A percentile compares a stretch with the other conserved stretches of the same genome.
Conservation (phyloP, 2,329 filamentous ascomycete species). For the Aureobasidium sp. region DNA sequence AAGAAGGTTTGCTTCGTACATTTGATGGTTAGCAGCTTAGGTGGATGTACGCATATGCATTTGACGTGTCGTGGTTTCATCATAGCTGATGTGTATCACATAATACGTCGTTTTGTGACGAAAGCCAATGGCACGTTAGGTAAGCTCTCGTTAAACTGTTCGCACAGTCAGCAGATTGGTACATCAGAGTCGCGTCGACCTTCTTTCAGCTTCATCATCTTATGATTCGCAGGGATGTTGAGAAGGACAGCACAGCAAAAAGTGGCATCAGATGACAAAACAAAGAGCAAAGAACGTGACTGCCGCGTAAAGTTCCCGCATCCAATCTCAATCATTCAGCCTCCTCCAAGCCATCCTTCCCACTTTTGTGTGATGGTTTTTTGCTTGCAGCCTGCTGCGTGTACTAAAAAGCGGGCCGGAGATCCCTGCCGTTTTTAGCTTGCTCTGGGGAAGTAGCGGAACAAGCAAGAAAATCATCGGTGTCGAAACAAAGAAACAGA, state of each 20-base stretch:
- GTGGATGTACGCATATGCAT: background rate
- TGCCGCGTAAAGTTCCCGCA: conserved; percentile 4
- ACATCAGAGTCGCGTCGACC: background rate
- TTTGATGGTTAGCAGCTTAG: background rate
- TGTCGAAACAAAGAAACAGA: background rate
- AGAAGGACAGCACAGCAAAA: background rate
- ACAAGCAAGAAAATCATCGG: conserved; percentile 6
- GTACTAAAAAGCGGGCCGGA: conserved; percentile 8
- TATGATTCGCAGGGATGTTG: background rate
- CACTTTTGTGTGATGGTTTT: background rate
- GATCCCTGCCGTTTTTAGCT: conserved; percentile 9
- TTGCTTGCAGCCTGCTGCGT: background rate
- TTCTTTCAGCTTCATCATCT: background rate
- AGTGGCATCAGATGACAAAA: background rate
- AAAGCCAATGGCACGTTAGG: background rate
- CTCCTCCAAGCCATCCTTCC: background rate
- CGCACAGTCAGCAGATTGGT: background rate
- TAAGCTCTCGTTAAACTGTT: background rate
- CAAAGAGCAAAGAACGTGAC: conserved; percentile 8
- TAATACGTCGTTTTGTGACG: background rate
- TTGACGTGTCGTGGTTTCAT: conserved; percentile 9
- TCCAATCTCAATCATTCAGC: background rate
- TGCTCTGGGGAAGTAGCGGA: conserved; percentile 10
- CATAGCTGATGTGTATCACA: conserved; percentile 7
- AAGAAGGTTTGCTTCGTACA: background rate